phyloP scores from a whole-genome alignment of 2,329 filamentous ascomycete genomes.

The Fusarium chuoi region DNA sequence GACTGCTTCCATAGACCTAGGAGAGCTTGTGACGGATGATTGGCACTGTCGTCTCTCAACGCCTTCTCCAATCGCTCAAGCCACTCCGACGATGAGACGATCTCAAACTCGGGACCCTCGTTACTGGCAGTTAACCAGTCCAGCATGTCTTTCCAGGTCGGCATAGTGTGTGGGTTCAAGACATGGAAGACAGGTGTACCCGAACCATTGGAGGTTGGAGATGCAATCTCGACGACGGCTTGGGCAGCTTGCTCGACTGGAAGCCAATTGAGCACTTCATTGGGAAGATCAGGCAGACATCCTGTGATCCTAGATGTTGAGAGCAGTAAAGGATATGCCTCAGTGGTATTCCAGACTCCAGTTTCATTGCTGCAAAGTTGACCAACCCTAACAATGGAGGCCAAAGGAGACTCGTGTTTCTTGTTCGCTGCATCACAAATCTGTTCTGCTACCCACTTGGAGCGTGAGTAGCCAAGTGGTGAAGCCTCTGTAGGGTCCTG shows the following conservation, averaged over 20 bases:
- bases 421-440: slow-evolving; percentile 50
- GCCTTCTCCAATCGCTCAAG: slow-evolving; percentile 24
- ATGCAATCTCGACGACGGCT: slow-evolving; percentile 51
- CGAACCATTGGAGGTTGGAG: fast-evolving
- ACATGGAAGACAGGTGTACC: slow-evolving; percentile 36
- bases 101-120: not conserved
- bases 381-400: slow-evolving; percentile 57
- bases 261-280: slow-evolving; percentile 57
- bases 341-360: slow-evolving; percentile 63
- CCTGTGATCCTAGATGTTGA: slow-evolving; percentile 56
- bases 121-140: slow-evolving; percentile 24
- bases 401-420: fast-evolving
- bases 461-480: slow-evolving; percentile 57
- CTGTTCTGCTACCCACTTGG: slow-evolving; percentile 54
- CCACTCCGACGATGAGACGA: slow-evolving; percentile 26
- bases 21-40: slow-evolving; percentile 39
- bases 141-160: slow-evolving; percentile 36
- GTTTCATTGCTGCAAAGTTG: slow-evolving; percentile 60
- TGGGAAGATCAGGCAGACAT: slow-evolving; percentile 34
- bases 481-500: slow-evolving; percentile 37
- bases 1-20: slow-evolving; percentile 38
- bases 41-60: not conserved
- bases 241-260: slow-evolving; percentile 58
- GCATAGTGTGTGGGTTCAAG: slow-evolving; percentile 32
- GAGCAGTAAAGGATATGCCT: slow-evolving; percentile 64